phyloP scores from a whole-genome alignment of 805 yeast genomes.

The Torulaspora franciscae region DNA sequence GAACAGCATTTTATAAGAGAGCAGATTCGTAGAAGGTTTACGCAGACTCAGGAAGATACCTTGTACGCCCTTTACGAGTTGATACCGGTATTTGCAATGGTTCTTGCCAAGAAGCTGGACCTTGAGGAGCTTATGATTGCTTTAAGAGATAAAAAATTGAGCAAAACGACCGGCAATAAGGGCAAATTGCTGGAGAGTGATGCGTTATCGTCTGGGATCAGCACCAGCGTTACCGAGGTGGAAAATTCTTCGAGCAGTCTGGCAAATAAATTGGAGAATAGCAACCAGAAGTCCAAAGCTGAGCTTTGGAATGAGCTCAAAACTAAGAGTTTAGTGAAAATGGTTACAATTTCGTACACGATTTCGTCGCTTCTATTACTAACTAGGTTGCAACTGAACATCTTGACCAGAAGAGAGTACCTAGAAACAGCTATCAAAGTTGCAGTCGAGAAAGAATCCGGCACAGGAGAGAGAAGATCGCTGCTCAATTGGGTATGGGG shows the following conservation, averaged over 20 bases:
- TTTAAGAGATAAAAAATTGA: conserved; percentile 25
- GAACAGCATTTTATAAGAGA: conserved; percentile 59
- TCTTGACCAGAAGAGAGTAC: conserved; percentile 81
- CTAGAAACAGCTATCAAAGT: conserved; percentile 69
- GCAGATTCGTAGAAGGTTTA: conserved; percentile 73
- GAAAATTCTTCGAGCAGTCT: conserved; percentile 10
- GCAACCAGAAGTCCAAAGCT: conserved; percentile 43
- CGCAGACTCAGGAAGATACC: conserved; percentile 90
- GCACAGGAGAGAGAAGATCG: conserved; percentile 11
- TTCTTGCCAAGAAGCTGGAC: conserved; percentile 25
- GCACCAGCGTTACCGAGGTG: conserved; percentile 18
- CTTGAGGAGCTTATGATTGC: conserved; percentile 26
- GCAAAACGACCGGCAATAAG: conserved; percentile 8
- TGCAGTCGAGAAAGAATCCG: conserved; percentile 40
- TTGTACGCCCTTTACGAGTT: conserved; percentile 76
- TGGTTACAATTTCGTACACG: conserved; percentile 65
- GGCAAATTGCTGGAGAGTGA: conserved; percentile 10
- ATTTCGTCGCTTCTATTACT: conserved; percentile 67
- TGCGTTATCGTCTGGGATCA: conserved; percentile 21
- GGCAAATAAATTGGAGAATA: conserved; percentile 10
- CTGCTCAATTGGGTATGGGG: conserved; percentile 9
- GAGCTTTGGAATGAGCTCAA: conserved; percentile 84
- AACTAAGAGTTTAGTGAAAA: conserved; percentile 64
- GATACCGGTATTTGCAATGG: conserved; percentile 62
- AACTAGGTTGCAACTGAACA: conserved; percentile 80